phyloP scores from a whole-genome alignment of 2,329 filamentous ascomycete species.

The Scedosporium boydii region DNA sequence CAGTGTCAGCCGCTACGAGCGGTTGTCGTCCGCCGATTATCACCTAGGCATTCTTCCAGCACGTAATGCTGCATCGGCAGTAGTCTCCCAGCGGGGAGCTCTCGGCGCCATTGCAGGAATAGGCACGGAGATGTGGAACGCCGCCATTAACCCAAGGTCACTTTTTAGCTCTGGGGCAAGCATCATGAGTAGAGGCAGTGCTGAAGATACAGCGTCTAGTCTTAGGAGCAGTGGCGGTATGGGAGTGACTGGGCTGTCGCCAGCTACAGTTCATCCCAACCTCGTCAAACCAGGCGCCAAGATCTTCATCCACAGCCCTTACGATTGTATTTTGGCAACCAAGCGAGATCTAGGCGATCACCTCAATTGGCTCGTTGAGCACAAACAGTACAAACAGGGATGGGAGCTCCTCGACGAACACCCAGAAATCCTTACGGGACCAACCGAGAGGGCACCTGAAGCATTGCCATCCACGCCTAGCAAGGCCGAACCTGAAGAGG shows the following conservation, averaged over 20 bases:
- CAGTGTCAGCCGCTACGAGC: constrained; percentile 77
- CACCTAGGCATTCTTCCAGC: constrained; percentile 79
- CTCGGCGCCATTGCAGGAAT: constrained; percentile 67
- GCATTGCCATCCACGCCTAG: background rate
- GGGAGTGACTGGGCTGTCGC: constrained; percentile 14
- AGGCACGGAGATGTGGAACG: constrained; percentile 78
- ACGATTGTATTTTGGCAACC: constrained; percentile 88
- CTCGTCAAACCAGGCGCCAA: constrained; percentile 51
- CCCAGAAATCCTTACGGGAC: constrained; percentile 55
- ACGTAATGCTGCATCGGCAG: constrained; percentile 53
- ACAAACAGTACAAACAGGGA: constrained; percentile 69
- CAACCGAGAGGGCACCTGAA: constrained; percentile 27
- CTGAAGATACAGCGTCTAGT: constrained; percentile 44
- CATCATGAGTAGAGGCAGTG: constrained; percentile 52
- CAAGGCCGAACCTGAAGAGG: constrained; percentile 43
- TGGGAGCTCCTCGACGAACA: constrained; percentile 87
- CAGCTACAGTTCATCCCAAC: constrained; percentile 38
- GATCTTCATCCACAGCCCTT: constrained; percentile 92
- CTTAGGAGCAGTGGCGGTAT: constrained; percentile 29
- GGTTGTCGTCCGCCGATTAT: constrained; percentile 80
- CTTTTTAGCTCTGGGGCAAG: constrained; percentile 84
- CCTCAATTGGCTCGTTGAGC: constrained; percentile 74
- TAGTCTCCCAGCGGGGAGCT: constrained; percentile 53
- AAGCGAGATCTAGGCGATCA: constrained; percentile 82
- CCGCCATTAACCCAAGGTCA: constrained; percentile 74